A percentile compares a stretch with the other conserved stretches of the same genome.
Conservation (phyloP, 2,329 filamentous ascomycete species). For the Aspergillus eucalypticola region DNA sequence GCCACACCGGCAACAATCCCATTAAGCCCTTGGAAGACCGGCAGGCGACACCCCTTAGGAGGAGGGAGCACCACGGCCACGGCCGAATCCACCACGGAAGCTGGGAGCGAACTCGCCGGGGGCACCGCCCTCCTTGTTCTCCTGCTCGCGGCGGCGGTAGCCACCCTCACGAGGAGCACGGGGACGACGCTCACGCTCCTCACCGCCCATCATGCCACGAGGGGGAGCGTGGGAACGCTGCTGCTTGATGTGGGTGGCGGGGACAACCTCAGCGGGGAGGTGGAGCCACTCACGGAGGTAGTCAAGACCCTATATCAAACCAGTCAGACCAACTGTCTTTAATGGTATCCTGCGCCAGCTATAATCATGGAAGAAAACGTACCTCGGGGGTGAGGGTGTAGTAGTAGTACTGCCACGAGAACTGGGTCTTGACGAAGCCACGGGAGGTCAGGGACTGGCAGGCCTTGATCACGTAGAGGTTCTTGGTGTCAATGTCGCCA, state of each 20-base stretch:
- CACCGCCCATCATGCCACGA: conserved; percentile 92
- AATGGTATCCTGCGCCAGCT: too few species aligned
- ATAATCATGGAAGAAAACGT: conserved; percentile 11
- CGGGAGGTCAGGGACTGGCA: conserved; percentile 97
- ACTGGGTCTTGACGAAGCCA: conserved; percentile 99
- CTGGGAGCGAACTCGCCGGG: conserved; percentile 88
- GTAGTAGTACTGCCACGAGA: conserved; percentile 99
- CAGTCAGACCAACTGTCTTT: conserved; percentile 6
- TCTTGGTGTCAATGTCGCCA: conserved; percentile 98
- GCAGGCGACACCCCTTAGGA: conserved; percentile 37
- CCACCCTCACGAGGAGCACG: conserved; percentile 79
- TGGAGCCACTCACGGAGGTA: conserved; percentile 99
- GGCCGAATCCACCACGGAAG: conserved; percentile 89
- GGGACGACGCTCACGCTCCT: conserved; percentile 80
- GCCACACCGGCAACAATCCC: conserved; percentile 28
- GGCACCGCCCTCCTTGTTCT: conserved; percentile 87
- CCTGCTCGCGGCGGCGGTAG: conserved; percentile 86
- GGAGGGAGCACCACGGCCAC: conserved; percentile 78
- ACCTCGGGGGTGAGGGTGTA: conserved; percentile 96
- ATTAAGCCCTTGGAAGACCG: conserved; percentile 34
- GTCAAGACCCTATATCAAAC: conserved; percentile 73
- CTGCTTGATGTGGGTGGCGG: conserved; percentile 99
- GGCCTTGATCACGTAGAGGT: conserved; percentile 98
- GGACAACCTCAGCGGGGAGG: conserved; percentile 98
- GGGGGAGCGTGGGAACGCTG: conserved; percentile 97